Conservation (phyloP, 768 basidiomycete genomes). For the Cystofilobasidium macerans region DNA sequence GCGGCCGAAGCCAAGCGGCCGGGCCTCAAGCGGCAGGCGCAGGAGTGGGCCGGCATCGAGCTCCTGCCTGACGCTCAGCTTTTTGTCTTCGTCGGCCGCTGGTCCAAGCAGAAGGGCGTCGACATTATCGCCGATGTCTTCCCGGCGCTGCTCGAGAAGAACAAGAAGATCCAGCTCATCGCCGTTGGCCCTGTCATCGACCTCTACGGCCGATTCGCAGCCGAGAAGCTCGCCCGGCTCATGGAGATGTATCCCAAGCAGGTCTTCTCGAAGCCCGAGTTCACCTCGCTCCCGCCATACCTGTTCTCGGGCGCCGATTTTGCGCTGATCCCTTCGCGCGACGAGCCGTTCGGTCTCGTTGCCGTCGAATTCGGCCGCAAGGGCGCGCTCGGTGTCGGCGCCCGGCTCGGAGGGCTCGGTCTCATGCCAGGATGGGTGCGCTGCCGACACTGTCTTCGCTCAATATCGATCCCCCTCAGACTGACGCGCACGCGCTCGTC, state of each 20-base stretch:
- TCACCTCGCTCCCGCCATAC: slow-evolving; percentile 84
- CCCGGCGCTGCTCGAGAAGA: slow-evolving; percentile 80
- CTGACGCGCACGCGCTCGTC: not conserved
- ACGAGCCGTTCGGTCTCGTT: slow-evolving; percentile 90
- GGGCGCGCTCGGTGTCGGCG: slow-evolving; percentile 89
- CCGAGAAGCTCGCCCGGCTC: slow-evolving; percentile 79
- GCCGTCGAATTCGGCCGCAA: slow-evolving; percentile 95
- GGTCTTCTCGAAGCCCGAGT: slow-evolving; percentile 88
- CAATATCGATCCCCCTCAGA: not conserved
- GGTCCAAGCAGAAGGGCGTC: slow-evolving; percentile 93
- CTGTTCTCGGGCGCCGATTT: slow-evolving; percentile 92
- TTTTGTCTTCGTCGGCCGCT: slow-evolving; percentile 92
- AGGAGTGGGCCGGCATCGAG: slow-evolving; percentile 88
- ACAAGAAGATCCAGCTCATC: slow-evolving; percentile 72
- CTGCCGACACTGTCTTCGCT: not conserved
- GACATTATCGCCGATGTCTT: slow-evolving; percentile 93
- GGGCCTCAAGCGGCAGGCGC: slow-evolving; percentile 79
- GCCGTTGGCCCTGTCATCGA: slow-evolving; percentile 90
- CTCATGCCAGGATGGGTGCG: slow-evolving; percentile 95
- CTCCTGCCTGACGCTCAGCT: slow-evolving; percentile 80
- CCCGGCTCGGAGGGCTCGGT: slow-evolving; percentile 84
- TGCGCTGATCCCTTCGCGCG: slow-evolving; percentile 86
- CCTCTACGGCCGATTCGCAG: slow-evolving; percentile 86
- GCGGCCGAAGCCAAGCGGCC: slow-evolving; percentile 73
- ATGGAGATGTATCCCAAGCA: slow-evolving; percentile 93